These are phyloP conservation scores for Serpula lacrymans DNA, from an alignment of 768 basidiomycete genomes.

Conservation along the genomic window DNA sequence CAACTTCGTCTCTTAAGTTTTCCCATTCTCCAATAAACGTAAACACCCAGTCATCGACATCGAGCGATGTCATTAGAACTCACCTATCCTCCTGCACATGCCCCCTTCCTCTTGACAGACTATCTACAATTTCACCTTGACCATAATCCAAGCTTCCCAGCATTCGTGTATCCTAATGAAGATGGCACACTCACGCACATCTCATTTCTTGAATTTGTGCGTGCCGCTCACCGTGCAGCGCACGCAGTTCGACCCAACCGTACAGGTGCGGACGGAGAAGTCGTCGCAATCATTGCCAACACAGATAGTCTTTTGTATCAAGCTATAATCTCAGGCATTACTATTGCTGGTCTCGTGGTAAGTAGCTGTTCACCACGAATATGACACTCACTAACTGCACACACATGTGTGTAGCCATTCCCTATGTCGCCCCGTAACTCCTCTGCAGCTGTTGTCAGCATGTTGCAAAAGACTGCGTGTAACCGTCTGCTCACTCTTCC, in stretches of 20 bases:
- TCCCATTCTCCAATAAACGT: too few species aligned
- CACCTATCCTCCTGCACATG: too few species aligned
- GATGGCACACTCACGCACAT: slow-evolving; percentile 13
- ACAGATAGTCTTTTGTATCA: slow-evolving; percentile 27
- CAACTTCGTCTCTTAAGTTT: too few species aligned
- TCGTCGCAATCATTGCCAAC: slow-evolving; percentile 31
- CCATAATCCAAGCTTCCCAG: slow-evolving; percentile 10
- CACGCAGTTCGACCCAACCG: slow-evolving; percentile 17
- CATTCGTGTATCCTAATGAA: slow-evolving; percentile 14
- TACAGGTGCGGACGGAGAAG: slow-evolving; percentile 17
- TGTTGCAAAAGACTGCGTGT: slow-evolving; percentile 18
- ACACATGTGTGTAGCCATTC: slow-evolving; percentile 15
- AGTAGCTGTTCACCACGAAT: slow-evolving; percentile 6
- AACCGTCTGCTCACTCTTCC: slow-evolving; percentile 13
- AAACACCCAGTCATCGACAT: too few species aligned
- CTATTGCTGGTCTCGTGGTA: slow-evolving; percentile 26
- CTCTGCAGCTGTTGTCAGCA: slow-evolving; percentile 12
- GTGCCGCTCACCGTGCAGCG: slow-evolving; percentile 29
- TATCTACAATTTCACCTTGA: slow-evolving; percentile 20
- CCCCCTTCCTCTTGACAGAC: slow-evolving; percentile 19
- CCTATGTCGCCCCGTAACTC: slow-evolving; percentile 19
- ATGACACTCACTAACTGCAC: background rate
- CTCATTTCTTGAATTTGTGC: slow-evolving; percentile 21
- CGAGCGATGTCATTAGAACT: too few species aligned
- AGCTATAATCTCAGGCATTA: slow-evolving; percentile 22